Base-by-base conservation (phyloP, 2,329 filamentous ascomycete species). In the Colletotrichum brevisporum region DNA sequence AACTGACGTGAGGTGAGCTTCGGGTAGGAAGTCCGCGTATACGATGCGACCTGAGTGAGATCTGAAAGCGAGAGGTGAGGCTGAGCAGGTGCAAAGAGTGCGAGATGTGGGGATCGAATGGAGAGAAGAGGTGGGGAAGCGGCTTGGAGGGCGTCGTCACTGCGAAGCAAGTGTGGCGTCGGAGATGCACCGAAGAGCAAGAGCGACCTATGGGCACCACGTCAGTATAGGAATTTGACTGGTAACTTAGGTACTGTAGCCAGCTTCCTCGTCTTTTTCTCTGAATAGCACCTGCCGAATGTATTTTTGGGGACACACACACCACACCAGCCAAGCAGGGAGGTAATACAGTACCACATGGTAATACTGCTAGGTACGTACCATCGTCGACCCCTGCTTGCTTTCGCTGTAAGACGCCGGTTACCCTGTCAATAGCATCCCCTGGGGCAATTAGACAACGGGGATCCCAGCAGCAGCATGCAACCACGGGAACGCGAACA, bases 341-440 rank as follows among this genome's bases (percentile, higher is more conserved):
- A 52, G 12, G 56, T 45, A 6, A 36, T 48, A 24, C 21, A 24
- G 24, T 31, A 31, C 27, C 18, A 8, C 16, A 10, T 24, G 21
- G 21, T 24, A 24, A 24, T 24, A 24, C 21, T 24, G 21, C 21
- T 24, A 24, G 21, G 48, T 8, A 53, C 24, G n/a, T 27, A 27
- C 24, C 12, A 26, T 13, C 52, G 21, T 9, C 36, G 26, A 16
- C 50, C 55, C 61, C 61, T 55, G 55, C 47, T 26, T 18, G 27
- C 45, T 26, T 52, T n/a, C 18, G 26, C 36, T 31, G 66, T 55
- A 66, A 60, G 26, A 51, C 56, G 62, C 62, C 62, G 50, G 66
- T 66, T 69, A 66, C 66, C 61, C 55, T 66, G 62, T 67, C 67
- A 69, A 67, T 69, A 51, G 50, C 51, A 21, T 24, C 43, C 41